Evolutionary conservation across 2,329 filamentous ascomycete genomes (phyloP), one percentile per base, ranked within the genome.

Genomic region (Dactylonectria estremocensis): DNA sequence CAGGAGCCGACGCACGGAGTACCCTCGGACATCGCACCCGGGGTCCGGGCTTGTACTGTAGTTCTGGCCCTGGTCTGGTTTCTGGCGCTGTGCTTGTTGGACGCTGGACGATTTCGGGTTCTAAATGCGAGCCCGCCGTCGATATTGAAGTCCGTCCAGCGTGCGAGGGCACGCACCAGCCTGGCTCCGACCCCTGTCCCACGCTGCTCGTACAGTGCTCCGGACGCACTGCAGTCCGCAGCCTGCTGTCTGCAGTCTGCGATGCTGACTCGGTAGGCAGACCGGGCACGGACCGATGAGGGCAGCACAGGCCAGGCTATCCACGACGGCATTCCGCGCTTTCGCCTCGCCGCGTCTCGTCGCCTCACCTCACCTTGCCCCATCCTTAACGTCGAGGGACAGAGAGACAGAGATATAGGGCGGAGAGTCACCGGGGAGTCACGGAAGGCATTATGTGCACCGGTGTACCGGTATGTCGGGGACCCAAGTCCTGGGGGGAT

Each of bases 1-100:
- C 62, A 60, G 71, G 70, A 76, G 69, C 73, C 73, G 73, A 68
- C 66, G 62, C n/a, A n/a, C n/a, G n/a, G n/a, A n/a, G n/a, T 73
- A 73, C 66, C 66, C 65, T 68, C 60, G 46, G 61, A 64, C 55
- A 56, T 59, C 49, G 50, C 35, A 59, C 37, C 4, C 24, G 57
- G 67, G 33, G 60, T 60, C 49, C 58, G 57, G 40, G 37, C 40
- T 59, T 53, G 61, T 49, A 60, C 43, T 50, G 48, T 37, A 33
- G 52, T 18, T 37, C 52, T 48, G 35, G 56, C 22, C 6, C 53
- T 63, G 54, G 60, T 57, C 52, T 49, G 14, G 43, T 33, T 53
- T 62, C 50, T 62, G 40, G 50, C 52, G 54, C 54, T 64, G 48
- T 54, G 35, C 50, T 55, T 37, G 46, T 43, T 18, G n/a, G 58